Base-by-base conservation (phyloP, 1,284 basidiomycete species). In the Melampsora americana region DNA sequence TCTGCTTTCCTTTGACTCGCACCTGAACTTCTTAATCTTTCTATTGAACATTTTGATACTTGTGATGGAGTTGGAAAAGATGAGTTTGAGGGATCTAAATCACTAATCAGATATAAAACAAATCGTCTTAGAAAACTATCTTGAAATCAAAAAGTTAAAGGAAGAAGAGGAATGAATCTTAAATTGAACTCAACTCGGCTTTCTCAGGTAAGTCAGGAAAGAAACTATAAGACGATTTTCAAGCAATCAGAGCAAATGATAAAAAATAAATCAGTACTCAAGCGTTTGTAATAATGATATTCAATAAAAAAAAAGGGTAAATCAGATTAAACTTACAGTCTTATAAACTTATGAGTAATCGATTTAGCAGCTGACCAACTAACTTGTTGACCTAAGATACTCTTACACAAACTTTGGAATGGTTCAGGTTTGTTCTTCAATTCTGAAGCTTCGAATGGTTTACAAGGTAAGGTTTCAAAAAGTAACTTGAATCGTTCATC, bases 341-440 rank as follows among this genome's bases (percentile, higher is more conserved):
- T 86, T 59, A 88, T 85, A 82, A 97, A 96, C 77, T 87, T 89
- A 83, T 92, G 90, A n/a, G 87, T 88, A 70, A 96, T 93, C 5
- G 91, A 89, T 50, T 90, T 86, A 0, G 94, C 94, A 3, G 93
- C 93, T 42, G 90, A 84, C 92, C 92, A 95, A 0, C 91, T 92
- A 56, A 97, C 93, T 83, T 97, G 93, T 83, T 81, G 81, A 14
- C 81, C 81, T 2, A 92, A 83, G 77, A 92, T 91, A 44, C 88
- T 89, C 1, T 86, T 87, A 44, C 87, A 86, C 23, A 92, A 85
- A 23, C 79, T 80, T 65, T 79, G 78, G 78, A 82, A 82, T 18
- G 80, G 78, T 59, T 82, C 80, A 53, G 82, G 79, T 42, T 42
- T 26, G 16, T 26, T 84, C 80, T 91, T 89, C 26, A 90, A 84